Evolutionary conservation across 2,329 filamentous ascomycete species (phyloP).

Genomic region (Allantophomopsis lycopodina): DNA sequence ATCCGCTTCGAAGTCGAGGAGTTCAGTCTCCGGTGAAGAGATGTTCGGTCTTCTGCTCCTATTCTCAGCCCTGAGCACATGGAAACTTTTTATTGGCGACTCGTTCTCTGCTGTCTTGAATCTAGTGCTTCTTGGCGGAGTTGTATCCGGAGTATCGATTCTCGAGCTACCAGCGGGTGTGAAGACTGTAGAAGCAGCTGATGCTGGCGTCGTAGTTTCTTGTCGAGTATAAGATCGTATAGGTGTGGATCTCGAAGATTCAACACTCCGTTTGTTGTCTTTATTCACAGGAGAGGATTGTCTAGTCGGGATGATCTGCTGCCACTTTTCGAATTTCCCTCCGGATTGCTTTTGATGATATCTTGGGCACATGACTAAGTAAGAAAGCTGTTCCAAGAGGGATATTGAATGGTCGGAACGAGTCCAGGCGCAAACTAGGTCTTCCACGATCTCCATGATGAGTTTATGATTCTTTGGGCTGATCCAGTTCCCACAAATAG

Average conservation of each 20-base stretch:
- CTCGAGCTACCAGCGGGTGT: slow-evolving; percentile 8
- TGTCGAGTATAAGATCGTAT: too few relatives aligned
- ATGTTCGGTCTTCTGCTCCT: too few relatives aligned
- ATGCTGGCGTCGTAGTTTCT: slow-evolving; percentile 10
- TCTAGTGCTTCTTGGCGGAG: too few relatives aligned
- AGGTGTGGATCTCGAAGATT: too few relatives aligned
- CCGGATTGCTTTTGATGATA: not conserved
- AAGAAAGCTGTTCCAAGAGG: not conserved
- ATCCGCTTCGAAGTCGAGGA: too few relatives aligned
- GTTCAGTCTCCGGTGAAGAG: too few relatives aligned
- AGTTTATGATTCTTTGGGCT: not conserved
- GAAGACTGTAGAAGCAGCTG: slow-evolving; percentile 30
- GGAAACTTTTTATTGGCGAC: too few relatives aligned
- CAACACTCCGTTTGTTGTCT: too few relatives aligned
- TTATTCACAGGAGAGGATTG: not conserved
- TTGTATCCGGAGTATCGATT: too few relatives aligned
- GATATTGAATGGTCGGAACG: too few relatives aligned
- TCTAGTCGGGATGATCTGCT: not conserved
- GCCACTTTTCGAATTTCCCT: not conserved
- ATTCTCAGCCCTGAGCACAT: too few relatives aligned
- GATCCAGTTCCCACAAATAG: not conserved
- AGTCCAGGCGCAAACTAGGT: not conserved
- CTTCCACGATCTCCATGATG: not conserved
- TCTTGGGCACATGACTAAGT: not conserved
- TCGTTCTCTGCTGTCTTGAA: too few relatives aligned